phyloP scores from a whole-genome alignment of 306 rosid species.

The Rubus parviflorus region DNA sequence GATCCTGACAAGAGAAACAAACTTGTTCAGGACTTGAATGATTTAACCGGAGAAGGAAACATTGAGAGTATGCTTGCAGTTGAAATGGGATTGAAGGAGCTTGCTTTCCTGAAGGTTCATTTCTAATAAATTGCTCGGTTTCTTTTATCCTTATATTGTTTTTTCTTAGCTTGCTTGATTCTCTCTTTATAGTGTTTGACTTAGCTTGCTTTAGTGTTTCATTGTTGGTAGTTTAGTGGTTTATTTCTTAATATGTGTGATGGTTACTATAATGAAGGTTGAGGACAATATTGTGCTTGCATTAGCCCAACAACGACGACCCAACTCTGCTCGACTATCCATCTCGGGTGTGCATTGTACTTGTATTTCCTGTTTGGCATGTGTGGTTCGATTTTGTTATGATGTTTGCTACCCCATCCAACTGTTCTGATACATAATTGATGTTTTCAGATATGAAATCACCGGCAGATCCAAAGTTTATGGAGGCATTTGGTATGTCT shows the following conservation, averaged over 20 bases:
- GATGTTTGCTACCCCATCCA: neutral
- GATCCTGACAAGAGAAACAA: conserved; percentile 68
- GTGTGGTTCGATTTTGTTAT: neutral
- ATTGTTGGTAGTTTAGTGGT: conserved; percentile 6
- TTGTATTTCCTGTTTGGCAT: conserved; percentile 3
- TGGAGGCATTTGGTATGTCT: conserved; percentile 88
- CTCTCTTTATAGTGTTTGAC: conserved; percentile 13
- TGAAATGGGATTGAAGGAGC: conserved; percentile 96
- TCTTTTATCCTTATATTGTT: conserved; percentile 11
- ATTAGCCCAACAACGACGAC: conserved; percentile 78
- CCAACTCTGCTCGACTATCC: conserved; percentile 71
- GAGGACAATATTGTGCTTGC: conserved; percentile 91
- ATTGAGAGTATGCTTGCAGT: conserved; percentile 95
- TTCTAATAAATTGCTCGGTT: conserved; percentile 24
- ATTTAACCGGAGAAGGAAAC: conserved; percentile 94
- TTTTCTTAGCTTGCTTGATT: neutral
- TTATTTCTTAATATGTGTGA: conserved; percentile 11
- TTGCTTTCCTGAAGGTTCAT: conserved; percentile 83
- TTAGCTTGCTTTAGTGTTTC: conserved; percentile 18
- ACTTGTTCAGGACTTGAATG: conserved; percentile 71
- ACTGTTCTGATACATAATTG: conserved; percentile 1
- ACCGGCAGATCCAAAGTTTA: conserved; percentile 82
- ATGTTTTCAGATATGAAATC: conserved; percentile 78
- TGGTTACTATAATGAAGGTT: conserved; percentile 46
- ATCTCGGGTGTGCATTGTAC: conserved; percentile 52